Base-by-base conservation (phyloP, 2,329 filamentous ascomycete genomes). In the Ophiocordyceps australis region DNA sequence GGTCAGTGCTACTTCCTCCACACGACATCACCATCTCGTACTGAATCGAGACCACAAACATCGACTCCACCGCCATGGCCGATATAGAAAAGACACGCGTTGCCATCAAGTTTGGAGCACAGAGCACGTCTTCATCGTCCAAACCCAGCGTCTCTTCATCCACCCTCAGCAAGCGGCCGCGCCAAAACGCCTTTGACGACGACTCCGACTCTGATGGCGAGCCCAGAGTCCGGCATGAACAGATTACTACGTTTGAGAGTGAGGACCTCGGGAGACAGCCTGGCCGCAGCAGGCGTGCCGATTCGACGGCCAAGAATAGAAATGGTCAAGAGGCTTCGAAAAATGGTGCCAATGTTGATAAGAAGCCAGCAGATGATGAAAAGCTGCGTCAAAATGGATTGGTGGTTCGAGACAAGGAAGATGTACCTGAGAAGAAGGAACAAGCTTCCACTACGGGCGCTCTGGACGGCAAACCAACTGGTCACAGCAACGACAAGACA, bases 331-430 rank as follows among this genome's bases (percentile, higher is more conserved):
- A 55, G 33, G 46, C 54, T 32, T 53, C 52, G 35, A 54, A 52
- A 38, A 54, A 42, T 24, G 38, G 32, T 5, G 28, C 21, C 22
- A 36, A 39, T 5, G 25, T 32, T 11, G 46, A 54, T 19, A 47
- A 34, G 17, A 48, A 52, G 14, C 41, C 46, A 3, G 50, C 57
- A 9, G 59, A 65, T 32, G 49, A 56, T 26, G 56, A 64, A 26
- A 50, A 62, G 25, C 59, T 59, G 10, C 54, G 80, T 12, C 72
- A 50, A 40, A 66, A 60, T 58, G 63, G 62, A 1, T 39, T 67
- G 24, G 60, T 45, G 5, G 43, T 64, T 28, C 55, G 50, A 35
- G 51, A 54, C 32, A 51, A 54, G 32, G 30, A 45, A 55, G 10
- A 31, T 41, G 11, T 36, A 38, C 7, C 19, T 11, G 16, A 5